These are phyloP conservation scores for Penicillium polonicum DNA, from an alignment of 2,329 filamentous ascomycete genomes.

Conservation along the genomic window DNA sequence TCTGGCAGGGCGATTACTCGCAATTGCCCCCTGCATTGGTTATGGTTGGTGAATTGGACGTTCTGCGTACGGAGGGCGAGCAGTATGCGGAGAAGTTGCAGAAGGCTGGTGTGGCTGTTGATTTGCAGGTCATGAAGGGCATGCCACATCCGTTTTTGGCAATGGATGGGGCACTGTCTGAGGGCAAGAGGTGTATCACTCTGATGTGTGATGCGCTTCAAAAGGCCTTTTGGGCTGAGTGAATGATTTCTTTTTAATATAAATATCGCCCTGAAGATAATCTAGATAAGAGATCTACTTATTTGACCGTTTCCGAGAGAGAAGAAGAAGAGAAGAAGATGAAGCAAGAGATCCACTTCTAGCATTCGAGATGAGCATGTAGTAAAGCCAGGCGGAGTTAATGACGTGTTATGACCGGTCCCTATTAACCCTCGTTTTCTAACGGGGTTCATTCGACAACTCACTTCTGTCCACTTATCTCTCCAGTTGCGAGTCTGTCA, in stretches of 20 bases:
- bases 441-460: too few relatives aligned
- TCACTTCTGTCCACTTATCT: too few relatives aligned
- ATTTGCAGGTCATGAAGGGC: constrained; percentile 53
- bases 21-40: constrained; percentile 53
- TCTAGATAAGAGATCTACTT: accelerated
- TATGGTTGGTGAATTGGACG: constrained; percentile 57
- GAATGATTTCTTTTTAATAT: not conserved
- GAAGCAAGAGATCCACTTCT: too few relatives aligned
- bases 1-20: constrained; percentile 53
- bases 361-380: too few relatives aligned
- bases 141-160: constrained; percentile 60
- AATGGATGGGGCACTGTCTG: constrained; percentile 57
- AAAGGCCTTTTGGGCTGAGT: constrained; percentile 37
- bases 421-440: too few relatives aligned
- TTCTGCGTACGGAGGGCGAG: constrained; percentile 56
- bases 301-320: not conserved
- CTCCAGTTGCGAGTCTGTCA: too few relatives aligned
- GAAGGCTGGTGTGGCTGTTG: constrained; percentile 48
- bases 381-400: too few relatives aligned
- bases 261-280: not conserved
- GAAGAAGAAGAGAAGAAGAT: too few relatives aligned
- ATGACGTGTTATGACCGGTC: too few relatives aligned
- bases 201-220: constrained; percentile 42
- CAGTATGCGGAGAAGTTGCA: constrained; percentile 51
- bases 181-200: constrained; percentile 53